Conservation (phyloP, 2,329 filamentous ascomycete genomes). For the Phialemoniopsis sp. region DNA sequence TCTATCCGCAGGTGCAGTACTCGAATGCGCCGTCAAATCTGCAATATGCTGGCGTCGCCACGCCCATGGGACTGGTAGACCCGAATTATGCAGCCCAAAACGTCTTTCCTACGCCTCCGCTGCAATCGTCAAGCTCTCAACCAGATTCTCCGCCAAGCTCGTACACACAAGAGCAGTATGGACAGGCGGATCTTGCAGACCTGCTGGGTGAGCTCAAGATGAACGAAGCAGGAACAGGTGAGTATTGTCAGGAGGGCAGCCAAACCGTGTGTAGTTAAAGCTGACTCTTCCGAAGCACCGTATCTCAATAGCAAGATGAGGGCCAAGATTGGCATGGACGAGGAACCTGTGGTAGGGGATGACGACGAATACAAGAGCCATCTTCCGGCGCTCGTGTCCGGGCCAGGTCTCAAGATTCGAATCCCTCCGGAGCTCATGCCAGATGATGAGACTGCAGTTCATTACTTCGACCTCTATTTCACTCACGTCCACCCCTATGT, state of each 20-base stretch:
- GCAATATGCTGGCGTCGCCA: conserved; percentile 49
- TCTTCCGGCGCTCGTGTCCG: conserved; percentile 63
- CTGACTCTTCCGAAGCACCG: conserved; percentile 52
- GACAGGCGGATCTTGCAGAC: conserved; percentile 69
- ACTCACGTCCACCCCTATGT: conserved; percentile 87
- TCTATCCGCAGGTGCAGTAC: conserved; percentile 45
- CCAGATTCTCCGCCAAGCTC: conserved; percentile 41
- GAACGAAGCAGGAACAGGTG: conserved; percentile 81
- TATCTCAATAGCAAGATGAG: conserved; percentile 67
- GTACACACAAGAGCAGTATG: conserved; percentile 60
- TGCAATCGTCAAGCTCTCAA: conserved; percentile 33
- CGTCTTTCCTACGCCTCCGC: conserved; percentile 51
- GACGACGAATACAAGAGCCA: conserved; percentile 68
- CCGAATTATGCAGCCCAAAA: conserved; percentile 43
- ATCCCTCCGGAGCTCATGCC: conserved; percentile 95
- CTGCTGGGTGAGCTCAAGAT: conserved; percentile 84
- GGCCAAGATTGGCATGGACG: conserved; percentile 39
- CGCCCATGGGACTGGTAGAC: conserved; percentile 45
- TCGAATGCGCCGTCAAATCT: conserved; percentile 43
- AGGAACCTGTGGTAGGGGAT: conserved; percentile 64
- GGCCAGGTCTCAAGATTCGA: conserved; percentile 72
- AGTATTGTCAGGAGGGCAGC: conserved; percentile 22
- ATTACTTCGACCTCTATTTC: conserved; percentile 91
- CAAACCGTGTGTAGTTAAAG: background rate
- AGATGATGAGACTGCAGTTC: conserved; percentile 72